Conservation (phyloP, 1,284 basidiomycete genomes). For the Ceratobasidium sp. region DNA sequence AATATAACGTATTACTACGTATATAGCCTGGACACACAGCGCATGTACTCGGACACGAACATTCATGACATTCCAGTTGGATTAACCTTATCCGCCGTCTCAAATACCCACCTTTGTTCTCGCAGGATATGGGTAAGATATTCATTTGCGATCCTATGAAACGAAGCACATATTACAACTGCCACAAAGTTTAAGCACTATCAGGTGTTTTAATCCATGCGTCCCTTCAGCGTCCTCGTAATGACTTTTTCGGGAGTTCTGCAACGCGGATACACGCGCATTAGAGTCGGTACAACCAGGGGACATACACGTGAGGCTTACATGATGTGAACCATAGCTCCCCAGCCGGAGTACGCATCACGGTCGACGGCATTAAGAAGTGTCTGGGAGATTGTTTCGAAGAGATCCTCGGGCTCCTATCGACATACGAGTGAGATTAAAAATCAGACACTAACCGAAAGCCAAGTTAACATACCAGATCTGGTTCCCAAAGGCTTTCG, state of each 20-base stretch:
- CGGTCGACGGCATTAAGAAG: constrained; percentile 94
- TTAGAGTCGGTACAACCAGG: not conserved
- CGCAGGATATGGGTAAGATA: too few species aligned
- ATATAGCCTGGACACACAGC: too few species aligned
- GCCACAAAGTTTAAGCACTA: not conserved
- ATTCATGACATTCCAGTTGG: too few species aligned
- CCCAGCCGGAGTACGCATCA: constrained; percentile 97
- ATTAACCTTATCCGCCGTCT: too few species aligned
- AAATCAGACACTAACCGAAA: constrained; percentile 1
- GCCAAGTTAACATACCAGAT: constrained; percentile 61
- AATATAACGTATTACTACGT: too few species aligned
- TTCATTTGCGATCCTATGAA: not conserved
- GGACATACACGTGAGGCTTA: constrained; percentile 57
- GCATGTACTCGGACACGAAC: too few species aligned
- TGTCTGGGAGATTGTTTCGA: constrained; percentile 98
- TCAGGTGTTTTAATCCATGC: constrained; percentile 77
- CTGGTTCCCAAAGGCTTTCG: constrained; percentile 98
- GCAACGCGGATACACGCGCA: constrained; percentile 2
- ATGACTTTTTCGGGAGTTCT: constrained; percentile 88
- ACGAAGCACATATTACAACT: constrained; percentile 7
- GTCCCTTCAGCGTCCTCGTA: constrained; percentile 83
- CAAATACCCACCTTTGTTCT: too few species aligned
- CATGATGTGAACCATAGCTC: constrained; percentile 94
- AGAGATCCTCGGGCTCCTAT: constrained; percentile 90
- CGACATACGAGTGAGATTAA: not conserved